Percentiles rank a stretch among this genome's conserved stretches.
phyloP scores from a whole-genome alignment of 345 rosid species.

The Rubroshorea leprosula region DNA sequence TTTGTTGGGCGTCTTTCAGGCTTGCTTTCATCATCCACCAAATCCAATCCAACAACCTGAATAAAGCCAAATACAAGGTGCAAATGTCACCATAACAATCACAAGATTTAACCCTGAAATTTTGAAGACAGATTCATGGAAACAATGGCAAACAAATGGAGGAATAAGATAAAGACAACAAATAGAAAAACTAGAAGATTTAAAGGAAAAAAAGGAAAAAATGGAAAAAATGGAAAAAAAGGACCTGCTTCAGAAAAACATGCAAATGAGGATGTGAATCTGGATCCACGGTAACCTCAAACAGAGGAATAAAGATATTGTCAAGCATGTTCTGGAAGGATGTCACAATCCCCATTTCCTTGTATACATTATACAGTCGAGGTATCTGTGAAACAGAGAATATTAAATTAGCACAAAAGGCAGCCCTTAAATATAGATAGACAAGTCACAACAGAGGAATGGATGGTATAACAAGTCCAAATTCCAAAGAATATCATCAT shows the following conservation, averaged over 20 bases:
- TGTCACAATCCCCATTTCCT: slow-evolving; percentile 99
- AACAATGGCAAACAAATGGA: background rate
- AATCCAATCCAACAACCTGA: slow-evolving; percentile 96
- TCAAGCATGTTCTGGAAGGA: slow-evolving; percentile 98
- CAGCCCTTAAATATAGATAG: background rate
- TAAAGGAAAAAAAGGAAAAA: background rate
- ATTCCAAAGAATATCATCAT: background rate
- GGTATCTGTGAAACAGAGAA: slow-evolving; percentile 60
- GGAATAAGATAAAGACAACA: background rate
- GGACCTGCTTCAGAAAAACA: slow-evolving; percentile 91
- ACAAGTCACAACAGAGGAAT: background rate
- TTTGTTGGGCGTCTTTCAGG: slow-evolving; percentile 99
- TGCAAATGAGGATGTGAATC: slow-evolving; percentile 99
- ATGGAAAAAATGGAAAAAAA: slow-evolving; percentile 8
- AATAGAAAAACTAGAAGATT: background rate
- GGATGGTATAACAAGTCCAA: background rate
- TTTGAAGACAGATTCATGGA: background rate
- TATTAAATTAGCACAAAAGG: slow-evolving; percentile 4
- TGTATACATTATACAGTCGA: slow-evolving; percentile 88
- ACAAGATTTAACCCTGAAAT: background rate
- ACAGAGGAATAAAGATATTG: slow-evolving; percentile 92
- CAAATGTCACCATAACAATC: background rate
- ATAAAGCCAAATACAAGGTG: slow-evolving; percentile 18
- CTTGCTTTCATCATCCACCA: slow-evolving; percentile 99
- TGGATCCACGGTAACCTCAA: slow-evolving; percentile 97